These are phyloP conservation scores for Secale cereale DNA, from an alignment of 176 grass and related monocot genomes.

Conservation along the genomic window DNA sequence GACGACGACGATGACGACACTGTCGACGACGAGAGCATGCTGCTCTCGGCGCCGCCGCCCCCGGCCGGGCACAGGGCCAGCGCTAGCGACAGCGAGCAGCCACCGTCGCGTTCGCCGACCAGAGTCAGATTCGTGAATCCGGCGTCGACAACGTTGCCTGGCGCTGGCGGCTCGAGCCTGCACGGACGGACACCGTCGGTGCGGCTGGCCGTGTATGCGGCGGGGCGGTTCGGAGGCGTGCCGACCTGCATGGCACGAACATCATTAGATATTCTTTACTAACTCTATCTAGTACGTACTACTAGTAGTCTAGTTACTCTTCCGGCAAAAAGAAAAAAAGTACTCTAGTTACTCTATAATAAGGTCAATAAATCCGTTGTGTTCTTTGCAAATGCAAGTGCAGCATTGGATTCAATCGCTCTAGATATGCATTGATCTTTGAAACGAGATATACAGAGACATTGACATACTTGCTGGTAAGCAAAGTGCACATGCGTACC, in stretches of 20 bases:
- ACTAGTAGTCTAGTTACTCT: too few relatives aligned
- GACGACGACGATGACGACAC: conserved; percentile 17
- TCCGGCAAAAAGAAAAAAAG: too few relatives aligned
- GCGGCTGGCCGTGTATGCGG: neutral
- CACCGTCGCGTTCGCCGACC: neutral
- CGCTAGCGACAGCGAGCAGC: conserved; percentile 26
- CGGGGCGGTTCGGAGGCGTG: neutral
- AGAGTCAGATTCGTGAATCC: neutral
- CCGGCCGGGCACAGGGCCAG: neutral
- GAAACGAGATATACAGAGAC: too few relatives aligned
- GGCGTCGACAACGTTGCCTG: neutral
- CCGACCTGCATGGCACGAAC: neutral
- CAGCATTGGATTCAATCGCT: too few relatives aligned
- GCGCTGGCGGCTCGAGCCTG: neutral
- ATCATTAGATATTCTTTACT: neutral
- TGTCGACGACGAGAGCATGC: conserved; percentile 18
- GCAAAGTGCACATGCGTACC: neutral
- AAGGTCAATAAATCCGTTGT: too few relatives aligned
- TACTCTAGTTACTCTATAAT: too few relatives aligned
- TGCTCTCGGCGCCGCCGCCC: neutral
- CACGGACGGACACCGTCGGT: neutral
- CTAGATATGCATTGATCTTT: too few relatives aligned
- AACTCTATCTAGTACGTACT: too few relatives aligned
- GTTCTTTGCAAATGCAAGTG: too few relatives aligned
- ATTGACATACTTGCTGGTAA: too few relatives aligned